Base-by-base conservation (phyloP, 225 moss, liverwort and hornwort species). In the Takakia lepidozioides region DNA sequence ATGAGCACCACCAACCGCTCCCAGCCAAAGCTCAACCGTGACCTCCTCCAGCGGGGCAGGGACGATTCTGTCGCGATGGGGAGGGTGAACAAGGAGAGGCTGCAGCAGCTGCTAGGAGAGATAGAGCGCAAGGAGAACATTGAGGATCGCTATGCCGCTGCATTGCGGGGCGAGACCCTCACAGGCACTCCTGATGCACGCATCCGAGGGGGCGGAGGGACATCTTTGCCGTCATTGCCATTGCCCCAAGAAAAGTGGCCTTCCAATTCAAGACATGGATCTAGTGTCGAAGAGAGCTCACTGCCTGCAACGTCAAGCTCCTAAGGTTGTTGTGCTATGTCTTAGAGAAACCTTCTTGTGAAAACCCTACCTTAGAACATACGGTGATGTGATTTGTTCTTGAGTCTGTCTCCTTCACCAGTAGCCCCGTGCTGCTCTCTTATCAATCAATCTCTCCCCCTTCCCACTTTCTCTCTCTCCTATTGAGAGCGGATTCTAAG, bases 121-220 rank as follows among this genome's bases (percentile, higher is more conserved):
- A 83, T 95, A 25, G 70, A 91, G 62, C 82, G 77, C 22, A 90
- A 84, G 43, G 95, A 95, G 63, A 69, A 83, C 59, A 95, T 79
- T 1, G 95, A 91, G 59, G 95, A 95, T 67, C 74, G 95, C 47
- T 95, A 95, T 38, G 59, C 72, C 18, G 95, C 95, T 57, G 95
- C 95, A 34, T 46, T 95, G 52, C 81, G 85, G 18, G 95, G 95
- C 21, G 95, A 95, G 63, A 95, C 95, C 3, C 61, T 95, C 26
- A 95, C 95, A 1, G 95, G 95, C 57, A 80, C 82, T 22, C 95
- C 95, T 21, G 91, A 71, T 18, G 77, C 90, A 46, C 74, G 95
- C 51, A 69, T 98, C 26, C 77, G 91, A 65, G 91, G 95, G 20
- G 90, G 89, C 13, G 93, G 84, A 49, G 89, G 89, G 17, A 89